These are phyloP conservation scores for Jaapia argillacea DNA, from an alignment of 768 basidiomycete genomes.

Conservation along the genomic window DNA sequence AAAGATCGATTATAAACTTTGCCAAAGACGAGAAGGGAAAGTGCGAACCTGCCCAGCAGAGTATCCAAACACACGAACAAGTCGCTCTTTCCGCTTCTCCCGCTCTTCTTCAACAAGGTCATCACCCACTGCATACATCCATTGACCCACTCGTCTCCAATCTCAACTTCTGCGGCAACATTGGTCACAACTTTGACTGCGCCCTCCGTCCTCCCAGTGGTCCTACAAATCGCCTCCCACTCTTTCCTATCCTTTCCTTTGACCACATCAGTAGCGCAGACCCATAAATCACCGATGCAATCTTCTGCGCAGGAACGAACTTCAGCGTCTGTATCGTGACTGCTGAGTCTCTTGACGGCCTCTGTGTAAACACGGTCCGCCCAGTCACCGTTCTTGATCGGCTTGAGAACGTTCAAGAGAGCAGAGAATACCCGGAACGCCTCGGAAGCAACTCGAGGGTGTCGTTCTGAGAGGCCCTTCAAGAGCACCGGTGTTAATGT, in stretches of 20 bases:
- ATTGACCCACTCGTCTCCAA: constrained; percentile 74
- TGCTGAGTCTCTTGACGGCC: constrained; percentile 57
- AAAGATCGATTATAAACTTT: constrained; percentile 6
- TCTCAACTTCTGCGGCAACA: constrained; percentile 66
- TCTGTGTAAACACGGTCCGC: constrained; percentile 65
- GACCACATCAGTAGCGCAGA: constrained; percentile 71
- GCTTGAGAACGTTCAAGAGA: constrained; percentile 66
- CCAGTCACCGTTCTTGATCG: constrained; percentile 58
- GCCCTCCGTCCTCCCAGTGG: constrained; percentile 59
- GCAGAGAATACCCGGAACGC: constrained; percentile 83
- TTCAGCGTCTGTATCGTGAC: constrained; percentile 85
- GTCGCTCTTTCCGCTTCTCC: constrained; percentile 67
- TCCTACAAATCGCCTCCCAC: constrained; percentile 73
- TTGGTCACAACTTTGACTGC: constrained; percentile 76
- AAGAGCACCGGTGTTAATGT: constrained; percentile 67
- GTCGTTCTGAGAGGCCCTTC: constrained; percentile 66
- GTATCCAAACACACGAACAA: constrained; percentile 71
- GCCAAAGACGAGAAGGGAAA: background rate
- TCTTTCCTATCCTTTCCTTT: constrained; percentile 56
- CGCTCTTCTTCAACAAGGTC: constrained; percentile 66
- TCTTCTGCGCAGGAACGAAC: constrained; percentile 79
- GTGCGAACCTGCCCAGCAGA: constrained; percentile 51
- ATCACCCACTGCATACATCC: constrained; percentile 72
- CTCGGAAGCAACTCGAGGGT: constrained; percentile 83
- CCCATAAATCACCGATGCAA: constrained; percentile 79